These are phyloP conservation scores for Emergomyces pasteurianus DNA, from an alignment of 2,329 filamentous ascomycete genomes.

Conservation along the genomic window DNA sequence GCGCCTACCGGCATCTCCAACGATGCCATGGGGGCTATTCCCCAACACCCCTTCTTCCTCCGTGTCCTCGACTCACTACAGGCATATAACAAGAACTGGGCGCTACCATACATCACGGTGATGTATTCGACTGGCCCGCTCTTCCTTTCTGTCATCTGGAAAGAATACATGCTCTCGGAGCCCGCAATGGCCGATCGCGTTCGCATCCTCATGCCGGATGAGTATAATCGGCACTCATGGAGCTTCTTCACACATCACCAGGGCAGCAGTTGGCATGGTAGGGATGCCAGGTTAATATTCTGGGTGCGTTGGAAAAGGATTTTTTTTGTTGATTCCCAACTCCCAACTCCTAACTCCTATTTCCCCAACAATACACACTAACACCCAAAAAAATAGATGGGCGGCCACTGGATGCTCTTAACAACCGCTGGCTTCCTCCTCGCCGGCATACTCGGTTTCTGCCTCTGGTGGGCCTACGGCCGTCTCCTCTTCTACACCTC, in stretches of 20 bases:
- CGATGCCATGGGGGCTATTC: slow-evolving; percentile 64
- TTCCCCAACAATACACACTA: neutral
- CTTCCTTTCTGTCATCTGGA: slow-evolving; percentile 64
- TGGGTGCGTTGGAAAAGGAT: slow-evolving; percentile 39
- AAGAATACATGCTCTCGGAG: slow-evolving; percentile 51
- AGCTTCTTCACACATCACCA: slow-evolving; percentile 59
- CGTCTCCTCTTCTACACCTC: slow-evolving; percentile 32
- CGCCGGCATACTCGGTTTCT: slow-evolving; percentile 36
- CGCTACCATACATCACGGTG: slow-evolving; percentile 61
- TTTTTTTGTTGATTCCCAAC: no score
- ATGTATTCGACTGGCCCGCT: slow-evolving; percentile 69
- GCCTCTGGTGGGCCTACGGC: slow-evolving; percentile 41
- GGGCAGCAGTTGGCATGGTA: slow-evolving; percentile 54
- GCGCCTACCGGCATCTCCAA: slow-evolving; percentile 68
- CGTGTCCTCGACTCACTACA: slow-evolving; percentile 56
- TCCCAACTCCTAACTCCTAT: neutral
- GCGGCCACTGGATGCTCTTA: slow-evolving; percentile 44
- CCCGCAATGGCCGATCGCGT: slow-evolving; percentile 41
- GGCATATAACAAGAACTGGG: slow-evolving; percentile 56
- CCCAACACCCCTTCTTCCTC: slow-evolving; percentile 63
- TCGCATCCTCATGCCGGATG: slow-evolving; percentile 55
- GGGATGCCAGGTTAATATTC: slow-evolving; percentile 52
- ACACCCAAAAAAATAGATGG: slow-evolving; percentile 30
- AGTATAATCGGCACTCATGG: slow-evolving; percentile 57
- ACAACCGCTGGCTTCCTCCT: slow-evolving; percentile 41